phyloP scores from a whole-genome alignment of 495 filamentous ascomycete species.

The Tuber melanosporum region DNA sequence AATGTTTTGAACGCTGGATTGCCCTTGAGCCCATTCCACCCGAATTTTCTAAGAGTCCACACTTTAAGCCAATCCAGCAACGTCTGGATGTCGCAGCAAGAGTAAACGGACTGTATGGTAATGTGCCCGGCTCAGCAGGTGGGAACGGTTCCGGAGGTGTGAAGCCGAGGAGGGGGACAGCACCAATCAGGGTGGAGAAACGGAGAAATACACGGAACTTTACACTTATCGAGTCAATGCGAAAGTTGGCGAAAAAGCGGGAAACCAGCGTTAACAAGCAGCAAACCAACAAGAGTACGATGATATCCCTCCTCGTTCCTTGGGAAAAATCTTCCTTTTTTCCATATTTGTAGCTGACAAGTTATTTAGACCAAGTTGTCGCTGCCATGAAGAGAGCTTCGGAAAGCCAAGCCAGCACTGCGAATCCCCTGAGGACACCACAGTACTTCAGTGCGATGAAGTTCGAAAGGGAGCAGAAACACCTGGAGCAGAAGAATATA shows the following conservation, averaged over 20 bases:
- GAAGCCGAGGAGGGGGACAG: constrained; percentile 37
- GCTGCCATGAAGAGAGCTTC: constrained; percentile 45
- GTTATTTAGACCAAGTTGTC: constrained; percentile 7
- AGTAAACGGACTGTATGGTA: constrained; percentile 24
- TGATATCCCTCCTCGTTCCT: constrained; percentile 11
- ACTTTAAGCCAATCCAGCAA: constrained; percentile 55
- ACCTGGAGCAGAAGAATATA: constrained; percentile 62
- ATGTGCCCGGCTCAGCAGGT: constrained; percentile 19
- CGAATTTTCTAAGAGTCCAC: constrained; percentile 88
- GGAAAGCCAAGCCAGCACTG: constrained; percentile 33
- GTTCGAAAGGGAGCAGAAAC: constrained; percentile 71
- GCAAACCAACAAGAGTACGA: constrained; percentile 50
- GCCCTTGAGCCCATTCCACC: constrained; percentile 77
- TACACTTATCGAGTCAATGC: constrained; percentile 84
- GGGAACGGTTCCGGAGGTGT: constrained; percentile 23
- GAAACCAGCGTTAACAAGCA: constrained; percentile 81
- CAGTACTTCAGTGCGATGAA: constrained; percentile 84
- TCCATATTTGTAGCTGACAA: neutral
- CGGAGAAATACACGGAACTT: constrained; percentile 77
- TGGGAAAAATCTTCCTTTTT: neutral
- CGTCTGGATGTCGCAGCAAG: constrained; percentile 38
- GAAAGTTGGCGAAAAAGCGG: constrained; percentile 88
- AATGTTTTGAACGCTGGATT: constrained; percentile 96
- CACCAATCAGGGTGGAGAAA: constrained; percentile 63
- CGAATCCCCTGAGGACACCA: constrained; percentile 58